phyloP scores from a whole-genome alignment of 192 early-diverging fungal species.

The Pilaira anomala region DNA sequence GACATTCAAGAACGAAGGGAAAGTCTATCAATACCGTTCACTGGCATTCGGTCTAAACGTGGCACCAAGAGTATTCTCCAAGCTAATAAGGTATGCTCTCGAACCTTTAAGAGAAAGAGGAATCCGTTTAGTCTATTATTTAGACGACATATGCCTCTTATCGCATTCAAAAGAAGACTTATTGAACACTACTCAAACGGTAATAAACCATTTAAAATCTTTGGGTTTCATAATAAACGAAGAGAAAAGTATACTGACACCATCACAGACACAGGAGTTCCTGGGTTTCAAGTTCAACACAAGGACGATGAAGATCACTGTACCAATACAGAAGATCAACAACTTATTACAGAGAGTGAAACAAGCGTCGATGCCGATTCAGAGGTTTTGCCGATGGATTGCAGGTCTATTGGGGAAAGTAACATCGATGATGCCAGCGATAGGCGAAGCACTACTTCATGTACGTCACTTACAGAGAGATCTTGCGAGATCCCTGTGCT shows the following conservation, averaged over 20 bases:
- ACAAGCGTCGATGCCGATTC: not conserved
- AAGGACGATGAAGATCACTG: not conserved
- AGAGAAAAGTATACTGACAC: not conserved
- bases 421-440: not conserved
- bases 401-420: not conserved
- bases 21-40: constrained; percentile 1
- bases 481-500: not conserved
- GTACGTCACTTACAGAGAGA: constrained; percentile 7
- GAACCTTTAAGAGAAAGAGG: not conserved
- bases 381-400: not conserved
- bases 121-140: constrained; percentile 12
- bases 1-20: not conserved
- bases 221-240: not conserved
- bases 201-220: not conserved
- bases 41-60: constrained; percentile 15
- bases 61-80: constrained; percentile 2
- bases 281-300: constrained; percentile 3
- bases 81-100: constrained; percentile 1
- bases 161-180: not conserved
- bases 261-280: not conserved
- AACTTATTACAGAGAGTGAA: not conserved
- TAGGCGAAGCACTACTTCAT: constrained; percentile 7
- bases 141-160: constrained; percentile 5
- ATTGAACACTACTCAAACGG: not conserved
- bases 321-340: not conserved